Conservation (phyloP, 345 rosid genomes). For the Geranium brycei region DNA sequence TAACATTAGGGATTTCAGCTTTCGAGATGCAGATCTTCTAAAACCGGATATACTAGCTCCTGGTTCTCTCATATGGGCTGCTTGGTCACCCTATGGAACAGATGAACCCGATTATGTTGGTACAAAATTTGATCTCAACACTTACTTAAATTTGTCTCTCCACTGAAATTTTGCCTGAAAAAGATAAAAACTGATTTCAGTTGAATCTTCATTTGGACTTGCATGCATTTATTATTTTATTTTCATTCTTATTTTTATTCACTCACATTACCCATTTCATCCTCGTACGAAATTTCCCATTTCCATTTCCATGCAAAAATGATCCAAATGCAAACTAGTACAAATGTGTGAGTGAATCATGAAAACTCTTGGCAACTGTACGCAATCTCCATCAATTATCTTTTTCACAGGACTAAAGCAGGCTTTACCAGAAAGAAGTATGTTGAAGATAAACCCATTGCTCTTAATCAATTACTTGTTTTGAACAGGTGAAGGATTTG, state of each 20-base stretch:
- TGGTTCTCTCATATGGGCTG: slow-evolving; percentile 98
- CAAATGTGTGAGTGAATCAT: background rate
- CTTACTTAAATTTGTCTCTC: too few species aligned
- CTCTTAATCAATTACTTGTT: background rate
- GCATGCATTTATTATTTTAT: too few species aligned
- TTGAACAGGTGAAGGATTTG: slow-evolving; percentile 49
- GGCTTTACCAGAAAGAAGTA: background rate
- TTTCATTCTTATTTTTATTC: too few species aligned
- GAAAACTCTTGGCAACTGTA: background rate
- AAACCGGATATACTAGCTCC: slow-evolving; percentile 98
- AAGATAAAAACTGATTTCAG: too few species aligned
- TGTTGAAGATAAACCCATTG: background rate
- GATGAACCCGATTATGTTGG: slow-evolving; percentile 84
- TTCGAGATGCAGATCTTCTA: slow-evolving; percentile 93
- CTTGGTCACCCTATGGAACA: slow-evolving; percentile 99
- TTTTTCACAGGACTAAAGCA: background rate
- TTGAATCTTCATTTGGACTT: too few species aligned
- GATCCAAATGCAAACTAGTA: background rate
- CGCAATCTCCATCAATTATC: too few species aligned
- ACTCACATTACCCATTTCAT: too few species aligned
- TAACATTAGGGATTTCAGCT: slow-evolving; percentile 82
- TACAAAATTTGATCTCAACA: slow-evolving; percentile 16
- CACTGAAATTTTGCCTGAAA: too few species aligned
- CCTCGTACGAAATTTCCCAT: too few species aligned
- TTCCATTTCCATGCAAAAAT: too few species aligned